These are phyloP conservation scores for Panaeolus cyanescens DNA, from an alignment of 768 basidiomycete species.

Conservation along the genomic window DNA sequence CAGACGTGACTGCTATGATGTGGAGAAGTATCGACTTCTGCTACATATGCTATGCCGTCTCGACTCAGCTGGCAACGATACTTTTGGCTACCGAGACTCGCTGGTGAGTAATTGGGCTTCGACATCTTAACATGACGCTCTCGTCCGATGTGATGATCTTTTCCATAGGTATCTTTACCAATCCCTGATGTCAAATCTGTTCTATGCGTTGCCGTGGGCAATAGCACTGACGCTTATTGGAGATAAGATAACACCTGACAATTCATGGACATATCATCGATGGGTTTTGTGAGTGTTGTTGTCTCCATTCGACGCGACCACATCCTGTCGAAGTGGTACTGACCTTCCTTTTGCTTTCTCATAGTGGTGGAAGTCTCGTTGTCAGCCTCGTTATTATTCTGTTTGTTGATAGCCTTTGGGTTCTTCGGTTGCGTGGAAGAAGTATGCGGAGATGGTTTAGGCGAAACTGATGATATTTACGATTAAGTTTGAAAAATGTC, in stretches of 20 bases:
- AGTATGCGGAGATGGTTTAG: background rate
- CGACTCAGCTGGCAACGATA: slow-evolving; percentile 25
- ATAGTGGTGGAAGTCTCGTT: slow-evolving; percentile 21
- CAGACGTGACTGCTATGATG: slow-evolving; percentile 23
- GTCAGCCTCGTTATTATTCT: slow-evolving; percentile 19
- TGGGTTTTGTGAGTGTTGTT: slow-evolving; percentile 19
- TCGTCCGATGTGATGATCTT: background rate
- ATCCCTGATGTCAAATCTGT: slow-evolving; percentile 19
- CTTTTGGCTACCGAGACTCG: slow-evolving; percentile 18
- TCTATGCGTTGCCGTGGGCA: slow-evolving; percentile 22
- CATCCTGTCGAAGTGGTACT: background rate
- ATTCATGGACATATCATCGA: slow-evolving; percentile 23
- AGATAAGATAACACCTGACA: slow-evolving; percentile 18
- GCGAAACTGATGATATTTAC: too few species aligned
- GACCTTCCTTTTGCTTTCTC: background rate
- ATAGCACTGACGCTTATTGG: slow-evolving; percentile 19
- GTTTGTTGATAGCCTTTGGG: slow-evolving; percentile 17
- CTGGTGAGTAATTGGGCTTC: slow-evolving; percentile 18
- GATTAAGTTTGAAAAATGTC: too few species aligned
- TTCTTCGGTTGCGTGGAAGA: slow-evolving; percentile 6
- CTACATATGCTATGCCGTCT: slow-evolving; percentile 24
- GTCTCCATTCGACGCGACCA: background rate
- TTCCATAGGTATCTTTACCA: slow-evolving; percentile 19
- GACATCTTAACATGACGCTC: background rate
- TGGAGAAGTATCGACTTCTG: slow-evolving; percentile 26